phyloP scores from a whole-genome alignment of 2,329 filamentous ascomycete genomes.

The Botryotinia calthae region DNA sequence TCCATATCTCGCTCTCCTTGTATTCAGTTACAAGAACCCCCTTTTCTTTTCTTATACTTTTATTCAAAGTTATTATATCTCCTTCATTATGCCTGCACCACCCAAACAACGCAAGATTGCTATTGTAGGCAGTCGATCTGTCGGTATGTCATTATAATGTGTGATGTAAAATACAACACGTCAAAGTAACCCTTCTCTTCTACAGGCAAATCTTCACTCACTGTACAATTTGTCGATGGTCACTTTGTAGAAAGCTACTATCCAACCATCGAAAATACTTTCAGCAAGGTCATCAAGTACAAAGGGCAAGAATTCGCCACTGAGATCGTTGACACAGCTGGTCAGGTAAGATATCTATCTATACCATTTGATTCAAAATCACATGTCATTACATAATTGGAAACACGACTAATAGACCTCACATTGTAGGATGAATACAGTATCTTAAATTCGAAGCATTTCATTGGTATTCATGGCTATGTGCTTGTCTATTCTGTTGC shows the following conservation, averaged over 20 bases:
- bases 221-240: constrained; percentile 94
- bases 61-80: neutral
- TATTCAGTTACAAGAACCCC: neutral
- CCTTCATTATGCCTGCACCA: constrained; percentile 32
- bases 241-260: constrained; percentile 99
- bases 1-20: neutral
- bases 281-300: constrained; percentile 90
- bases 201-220: constrained; percentile 92
- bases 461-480: constrained; percentile 98
- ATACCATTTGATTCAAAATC: neutral
- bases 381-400: constrained; percentile 19
- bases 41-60: neutral
- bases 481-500: constrained; percentile 98
- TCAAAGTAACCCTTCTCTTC: constrained; percentile 7
- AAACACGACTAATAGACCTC: constrained; percentile 21
- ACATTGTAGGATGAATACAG: constrained; percentile 86
- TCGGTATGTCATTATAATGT: constrained; percentile 57
- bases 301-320: constrained; percentile 92
- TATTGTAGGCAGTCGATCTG: constrained; percentile 90
- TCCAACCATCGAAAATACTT: constrained; percentile 98
- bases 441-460: constrained; percentile 97
- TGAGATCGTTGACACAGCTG: constrained; percentile 97
- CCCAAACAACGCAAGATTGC: constrained; percentile 91
- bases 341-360: constrained; percentile 61
- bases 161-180: constrained; percentile 21